phyloP scores from a whole-genome alignment of 176 grass and related monocot genomes.

The Panicum miliaceum region DNA sequence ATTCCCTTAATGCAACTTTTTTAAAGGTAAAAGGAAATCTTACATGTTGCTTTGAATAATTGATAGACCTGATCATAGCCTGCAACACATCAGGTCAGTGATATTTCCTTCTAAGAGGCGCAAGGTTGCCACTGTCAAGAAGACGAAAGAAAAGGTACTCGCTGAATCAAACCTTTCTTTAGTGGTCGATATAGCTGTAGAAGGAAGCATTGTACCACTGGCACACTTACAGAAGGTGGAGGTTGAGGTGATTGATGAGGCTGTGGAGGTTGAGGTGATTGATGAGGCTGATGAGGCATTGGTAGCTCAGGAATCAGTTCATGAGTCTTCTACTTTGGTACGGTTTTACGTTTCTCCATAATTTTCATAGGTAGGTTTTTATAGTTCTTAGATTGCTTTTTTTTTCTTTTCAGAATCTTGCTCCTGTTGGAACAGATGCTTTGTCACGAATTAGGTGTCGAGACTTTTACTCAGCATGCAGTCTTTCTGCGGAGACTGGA shows the following conservation, averaged over 20 bases:
- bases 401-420: constrained; percentile 13
- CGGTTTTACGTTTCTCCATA: neutral
- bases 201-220: neutral
- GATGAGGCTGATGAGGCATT: too few species aligned
- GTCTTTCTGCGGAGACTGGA: neutral
- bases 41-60: constrained; percentile 22
- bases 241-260: neutral
- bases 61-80: constrained; percentile 15
- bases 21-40: neutral
- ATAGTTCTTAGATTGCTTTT: neutral
- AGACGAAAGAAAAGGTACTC: neutral
- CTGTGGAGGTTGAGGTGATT: neutral
- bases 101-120: constrained; percentile 20
- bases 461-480: neutral
- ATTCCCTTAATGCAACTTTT: neutral
- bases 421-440: neutral
- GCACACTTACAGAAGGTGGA: neutral
- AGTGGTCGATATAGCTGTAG: too few species aligned
- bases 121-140: neutral
- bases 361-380: neutral
- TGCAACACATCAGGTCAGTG: neutral
- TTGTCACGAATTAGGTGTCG: neutral
- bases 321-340: neutral
- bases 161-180: neutral
- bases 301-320: neutral